A percentile compares a stretch with the other conserved stretches of the same genome.
Conservation (phyloP, 2,329 filamentous ascomycete genomes). For the Sarocladiaceae sp. region DNA sequence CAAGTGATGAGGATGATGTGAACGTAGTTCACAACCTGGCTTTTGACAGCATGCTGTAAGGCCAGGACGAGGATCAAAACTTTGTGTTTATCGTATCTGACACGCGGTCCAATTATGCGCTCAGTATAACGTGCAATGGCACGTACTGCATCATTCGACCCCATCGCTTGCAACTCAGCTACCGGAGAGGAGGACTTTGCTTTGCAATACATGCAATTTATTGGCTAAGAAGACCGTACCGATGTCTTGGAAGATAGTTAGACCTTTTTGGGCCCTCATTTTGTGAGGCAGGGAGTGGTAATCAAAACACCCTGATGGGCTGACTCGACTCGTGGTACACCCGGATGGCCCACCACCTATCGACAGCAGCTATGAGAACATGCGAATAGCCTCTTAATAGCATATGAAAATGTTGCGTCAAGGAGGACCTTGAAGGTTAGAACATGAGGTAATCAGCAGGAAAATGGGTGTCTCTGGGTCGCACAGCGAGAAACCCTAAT, state of each 20-base stretch:
- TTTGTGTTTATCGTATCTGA: too few relatives aligned
- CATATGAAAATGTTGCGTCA: neutral
- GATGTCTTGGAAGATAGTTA: too few relatives aligned
- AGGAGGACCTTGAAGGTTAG: slow-evolving; percentile 7
- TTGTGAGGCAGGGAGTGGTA: neutral
- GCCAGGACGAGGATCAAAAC: too few relatives aligned
- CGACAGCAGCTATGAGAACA: neutral
- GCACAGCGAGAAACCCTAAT: neutral
- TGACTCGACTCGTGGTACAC: neutral
- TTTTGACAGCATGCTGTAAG: too few relatives aligned
- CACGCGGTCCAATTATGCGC: too few relatives aligned
- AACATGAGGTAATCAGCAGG: neutral
- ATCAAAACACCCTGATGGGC: slow-evolving; percentile 8
- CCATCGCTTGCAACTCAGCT: neutral
- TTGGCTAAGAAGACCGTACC: too few relatives aligned
- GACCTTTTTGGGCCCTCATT: neutral
- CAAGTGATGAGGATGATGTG: too few relatives aligned
- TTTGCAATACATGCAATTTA: neutral
- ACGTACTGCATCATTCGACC: too few relatives aligned
- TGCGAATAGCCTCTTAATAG: neutral
- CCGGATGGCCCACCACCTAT: neutral
- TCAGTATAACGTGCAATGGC: too few relatives aligned
- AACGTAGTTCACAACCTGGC: too few relatives aligned
- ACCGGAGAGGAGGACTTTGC: neutral
- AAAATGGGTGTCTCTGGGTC: neutral